phyloP scores from a whole-genome alignment of 768 basidiomycete genomes.

The Hypsizygus marmoreus region DNA sequence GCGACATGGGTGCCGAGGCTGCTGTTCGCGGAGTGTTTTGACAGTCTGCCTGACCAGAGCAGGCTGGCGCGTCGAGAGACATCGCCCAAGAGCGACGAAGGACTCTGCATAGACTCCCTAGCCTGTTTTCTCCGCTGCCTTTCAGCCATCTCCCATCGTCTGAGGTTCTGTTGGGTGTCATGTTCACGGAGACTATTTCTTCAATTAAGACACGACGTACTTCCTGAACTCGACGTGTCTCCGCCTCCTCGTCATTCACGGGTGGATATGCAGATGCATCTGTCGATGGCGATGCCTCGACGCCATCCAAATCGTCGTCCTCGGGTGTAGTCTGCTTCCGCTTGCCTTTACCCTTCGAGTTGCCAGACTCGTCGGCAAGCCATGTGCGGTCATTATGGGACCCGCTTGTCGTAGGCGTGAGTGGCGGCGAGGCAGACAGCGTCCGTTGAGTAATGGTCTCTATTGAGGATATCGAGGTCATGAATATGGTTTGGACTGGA shows the following conservation, averaged over 20 bases:
- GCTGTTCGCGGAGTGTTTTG: slow-evolving; percentile 30
- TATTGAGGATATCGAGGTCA: slow-evolving; percentile 24
- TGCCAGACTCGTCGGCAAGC: slow-evolving; percentile 30
- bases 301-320: slow-evolving; percentile 26
- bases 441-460: slow-evolving; percentile 15
- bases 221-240: slow-evolving; percentile 73
- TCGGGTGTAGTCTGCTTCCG: slow-evolving; percentile 25
- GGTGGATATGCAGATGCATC: slow-evolving; percentile 58
- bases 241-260: slow-evolving; percentile 61
- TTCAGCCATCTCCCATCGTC: slow-evolving; percentile 78
- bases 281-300: slow-evolving; percentile 24
- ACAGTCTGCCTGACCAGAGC: slow-evolving; percentile 51
- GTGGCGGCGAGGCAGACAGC: slow-evolving; percentile 36
- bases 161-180: slow-evolving; percentile 56
- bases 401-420: slow-evolving; percentile 44
- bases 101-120: slow-evolving; percentile 48
- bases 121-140: slow-evolving; percentile 73
- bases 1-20: slow-evolving; percentile 45
- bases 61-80: slow-evolving; percentile 61
- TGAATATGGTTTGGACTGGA: slow-evolving; percentile 6
- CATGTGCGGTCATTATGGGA: slow-evolving; percentile 30
- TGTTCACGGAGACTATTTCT: slow-evolving; percentile 8
- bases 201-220: slow-evolving; percentile 36
- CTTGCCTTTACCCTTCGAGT: slow-evolving; percentile 23
- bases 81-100: slow-evolving; percentile 54